phyloP scores from a whole-genome alignment of 1,284 basidiomycete genomes.

The Ceratobasidium theobromae region DNA sequence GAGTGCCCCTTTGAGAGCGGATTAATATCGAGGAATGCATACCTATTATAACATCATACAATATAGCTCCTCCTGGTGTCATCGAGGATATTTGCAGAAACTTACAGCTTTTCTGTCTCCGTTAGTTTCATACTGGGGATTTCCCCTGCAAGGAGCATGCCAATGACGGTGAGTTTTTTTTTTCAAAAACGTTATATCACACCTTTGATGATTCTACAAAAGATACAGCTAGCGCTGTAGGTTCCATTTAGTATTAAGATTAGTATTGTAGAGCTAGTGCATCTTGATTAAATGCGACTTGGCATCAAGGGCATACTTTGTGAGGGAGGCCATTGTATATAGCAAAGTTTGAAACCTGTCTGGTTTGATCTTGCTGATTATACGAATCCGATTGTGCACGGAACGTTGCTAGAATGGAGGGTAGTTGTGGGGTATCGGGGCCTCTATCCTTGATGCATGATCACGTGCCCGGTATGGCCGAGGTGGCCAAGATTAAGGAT shows the following conservation, averaged over 20 bases:
- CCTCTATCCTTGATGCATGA: too few species aligned
- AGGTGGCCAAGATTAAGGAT: too few species aligned
- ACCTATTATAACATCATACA: too few species aligned
- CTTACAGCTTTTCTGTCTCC: constrained; percentile 73
- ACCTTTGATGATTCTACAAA: background rate
- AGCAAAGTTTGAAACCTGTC: background rate
- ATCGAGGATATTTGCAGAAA: too few species aligned
- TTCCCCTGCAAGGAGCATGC: constrained; percentile 42
- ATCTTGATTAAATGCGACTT: background rate
- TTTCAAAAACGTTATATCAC: background rate
- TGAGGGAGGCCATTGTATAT: constrained; percentile 9
- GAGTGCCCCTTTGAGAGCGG: constrained; percentile 85
- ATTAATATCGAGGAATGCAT: constrained; percentile 85
- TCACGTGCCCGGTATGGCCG: too few species aligned
- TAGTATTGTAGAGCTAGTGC: too few species aligned
- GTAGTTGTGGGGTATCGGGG: too few species aligned
- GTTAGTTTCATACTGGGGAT: constrained; percentile 77
- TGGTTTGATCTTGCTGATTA: background rate
- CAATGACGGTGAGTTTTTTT: too few species aligned
- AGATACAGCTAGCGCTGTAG: background rate
- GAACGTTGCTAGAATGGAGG: background rate
- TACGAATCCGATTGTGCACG: background rate
- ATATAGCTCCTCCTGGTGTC: too few species aligned
- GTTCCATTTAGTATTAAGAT: background rate
- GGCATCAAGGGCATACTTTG: background rate